Base-by-base conservation (phyloP, 2,329 filamentous ascomycete species). In the Neonectria sp. region DNA sequence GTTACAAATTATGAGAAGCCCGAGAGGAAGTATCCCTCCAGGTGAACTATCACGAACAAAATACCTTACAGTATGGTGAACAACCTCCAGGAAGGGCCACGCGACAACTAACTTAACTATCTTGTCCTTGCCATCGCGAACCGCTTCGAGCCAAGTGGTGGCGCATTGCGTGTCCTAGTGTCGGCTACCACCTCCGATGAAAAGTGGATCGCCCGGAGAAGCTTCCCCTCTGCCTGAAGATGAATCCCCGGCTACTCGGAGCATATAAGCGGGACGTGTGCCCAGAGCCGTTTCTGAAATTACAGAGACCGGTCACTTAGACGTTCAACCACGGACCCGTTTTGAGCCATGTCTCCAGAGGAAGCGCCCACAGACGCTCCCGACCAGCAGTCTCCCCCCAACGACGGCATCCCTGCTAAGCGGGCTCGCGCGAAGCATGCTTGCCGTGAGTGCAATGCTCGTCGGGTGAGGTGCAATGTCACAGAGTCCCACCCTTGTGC, bases 391-490 rank as follows among this genome's bases (percentile, higher is more conserved):
- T 67, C 56, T 35, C 43, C 56, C 43, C 46, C 60, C 33, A 46
- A 53, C 13, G 68, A 64, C 43, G 46, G 9, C 24, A 45, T 43
- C 45, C 52, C 64, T 45, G 83, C 85, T 46, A 77, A 75, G 46
- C 76, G 78, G 58, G 75, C 74, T 31, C 75, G 79, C 31, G 79
- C 79, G 7, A 80, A 79, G 60, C 79, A 79, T 59, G 79, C 79
- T 24, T 81, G 79, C 63, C 76, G 77, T 51, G 71, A 76, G 52
- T 81, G 79, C 73, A 80, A 81, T 68, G 65, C 73, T 40, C 75
- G 79, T 9, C 74, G 79, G 12, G 78, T 81, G 48, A 75, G 74
- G n/a, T 81, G 79, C 72, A 76, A 81, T 68, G 79, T 81, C 51
- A 80, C 72, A 29, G 78, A 80, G 61, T 65, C 63, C 21, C 73